These are phyloP conservation scores for Pseudopyrenochaeta lycopersici DNA, from an alignment of 2,329 filamentous ascomycete genomes.

Conservation along the genomic window DNA sequence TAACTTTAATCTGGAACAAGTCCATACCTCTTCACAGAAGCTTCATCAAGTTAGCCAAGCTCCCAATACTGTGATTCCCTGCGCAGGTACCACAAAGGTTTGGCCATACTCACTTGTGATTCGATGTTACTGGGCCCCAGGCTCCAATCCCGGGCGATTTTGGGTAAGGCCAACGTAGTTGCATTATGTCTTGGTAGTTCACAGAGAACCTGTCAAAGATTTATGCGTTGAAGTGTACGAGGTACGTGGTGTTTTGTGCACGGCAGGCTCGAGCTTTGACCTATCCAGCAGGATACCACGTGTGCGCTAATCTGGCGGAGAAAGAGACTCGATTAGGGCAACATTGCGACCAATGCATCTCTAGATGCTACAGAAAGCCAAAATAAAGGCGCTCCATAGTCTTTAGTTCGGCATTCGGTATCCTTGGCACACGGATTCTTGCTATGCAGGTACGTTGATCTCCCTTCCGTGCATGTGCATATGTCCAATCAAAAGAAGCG, in stretches of 20 bases:
- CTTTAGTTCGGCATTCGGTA: background rate
- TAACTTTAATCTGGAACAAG: slow-evolving; percentile 1
- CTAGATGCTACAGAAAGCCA: background rate
- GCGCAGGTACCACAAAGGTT: slow-evolving; percentile 7
- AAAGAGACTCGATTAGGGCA: background rate
- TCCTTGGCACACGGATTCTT: slow-evolving; percentile 1
- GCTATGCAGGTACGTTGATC: background rate
- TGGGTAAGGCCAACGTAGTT: slow-evolving; percentile 38
- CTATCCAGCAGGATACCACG: slow-evolving; percentile 5
- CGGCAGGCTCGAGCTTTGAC: slow-evolving; percentile 18
- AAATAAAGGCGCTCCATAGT: background rate
- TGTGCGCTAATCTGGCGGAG: slow-evolving; percentile 19
- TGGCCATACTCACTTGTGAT: slow-evolving; percentile 45
- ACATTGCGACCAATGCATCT: background rate
- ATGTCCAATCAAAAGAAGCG: background rate
- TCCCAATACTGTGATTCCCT: background rate
- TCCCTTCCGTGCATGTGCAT: background rate
- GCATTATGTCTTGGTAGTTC: slow-evolving; percentile 16
- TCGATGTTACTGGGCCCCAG: slow-evolving; percentile 41
- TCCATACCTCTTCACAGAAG: slow-evolving; percentile 48
- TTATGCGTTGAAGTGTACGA: background rate
- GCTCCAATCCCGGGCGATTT: slow-evolving; percentile 25
- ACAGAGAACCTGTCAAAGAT: background rate
- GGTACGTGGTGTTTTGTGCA: background rate
- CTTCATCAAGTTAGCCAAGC: slow-evolving; percentile 28